Evolutionary conservation across 192 early-diverging fungal genomes (phyloP).

Genomic region (Dispira parvispora): DNA sequence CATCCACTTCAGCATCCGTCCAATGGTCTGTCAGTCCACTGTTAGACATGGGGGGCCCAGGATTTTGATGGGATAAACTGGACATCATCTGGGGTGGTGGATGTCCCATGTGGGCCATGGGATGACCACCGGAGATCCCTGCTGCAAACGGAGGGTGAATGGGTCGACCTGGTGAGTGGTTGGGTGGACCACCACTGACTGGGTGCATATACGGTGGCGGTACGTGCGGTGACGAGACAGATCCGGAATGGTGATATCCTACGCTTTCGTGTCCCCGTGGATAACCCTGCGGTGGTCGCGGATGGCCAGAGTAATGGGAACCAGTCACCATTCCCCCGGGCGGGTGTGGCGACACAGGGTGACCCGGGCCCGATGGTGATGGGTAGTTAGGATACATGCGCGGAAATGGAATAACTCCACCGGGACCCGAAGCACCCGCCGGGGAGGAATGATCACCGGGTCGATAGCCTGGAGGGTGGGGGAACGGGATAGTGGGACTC

Average conservation of each 20-base stretch:
- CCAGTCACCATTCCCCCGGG: background rate
- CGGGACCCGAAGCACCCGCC: background rate
- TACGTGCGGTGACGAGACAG: too few species aligned
- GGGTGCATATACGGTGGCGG: too few species aligned
- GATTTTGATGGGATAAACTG: conserved; percentile 4
- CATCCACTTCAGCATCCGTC: conserved; percentile 8
- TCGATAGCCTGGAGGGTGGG: conserved; percentile 2
- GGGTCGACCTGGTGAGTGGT: too few species aligned
- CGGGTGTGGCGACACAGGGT: background rate
- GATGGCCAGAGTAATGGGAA: background rate
- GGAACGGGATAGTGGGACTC: conserved; percentile 8
- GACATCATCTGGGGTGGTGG: background rate
- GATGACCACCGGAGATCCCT: background rate
- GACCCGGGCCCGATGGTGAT: background rate
- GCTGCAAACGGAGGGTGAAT: too few species aligned
- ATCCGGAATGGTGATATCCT: too few species aligned
- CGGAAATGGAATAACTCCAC: conserved; percentile 4
- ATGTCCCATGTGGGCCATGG: conserved; percentile 6
- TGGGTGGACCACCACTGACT: too few species aligned
- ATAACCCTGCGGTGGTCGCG: too few species aligned
- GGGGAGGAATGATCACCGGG: background rate
- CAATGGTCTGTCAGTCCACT: conserved; percentile 11
- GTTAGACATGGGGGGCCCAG: background rate
- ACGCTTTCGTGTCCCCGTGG: too few species aligned
- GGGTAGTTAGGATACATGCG: conserved; percentile 2